These are phyloP conservation scores for Colletotrichum sp. DNA, from an alignment of 2,329 filamentous ascomycete species.

Conservation along the genomic window DNA sequence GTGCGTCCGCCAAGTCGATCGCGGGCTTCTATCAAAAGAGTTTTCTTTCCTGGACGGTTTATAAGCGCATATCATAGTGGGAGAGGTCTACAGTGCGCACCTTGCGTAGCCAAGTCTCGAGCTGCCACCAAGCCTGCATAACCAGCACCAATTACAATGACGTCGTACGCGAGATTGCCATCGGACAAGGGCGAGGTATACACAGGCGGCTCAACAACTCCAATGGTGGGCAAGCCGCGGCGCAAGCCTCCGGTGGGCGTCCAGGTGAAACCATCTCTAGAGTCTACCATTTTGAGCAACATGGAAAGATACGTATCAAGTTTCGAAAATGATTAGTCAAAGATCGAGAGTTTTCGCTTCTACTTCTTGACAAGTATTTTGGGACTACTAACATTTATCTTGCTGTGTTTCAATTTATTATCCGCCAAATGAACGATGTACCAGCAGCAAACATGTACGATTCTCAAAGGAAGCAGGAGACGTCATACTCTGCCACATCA, in stretches of 20 bases:
- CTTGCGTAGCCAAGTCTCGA: constrained; percentile 28
- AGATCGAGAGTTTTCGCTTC: not conserved
- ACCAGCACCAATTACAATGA: constrained; percentile 16
- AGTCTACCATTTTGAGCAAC: not conserved
- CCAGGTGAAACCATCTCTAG: not conserved
- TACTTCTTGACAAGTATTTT: not conserved
- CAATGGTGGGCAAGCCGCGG: not conserved
- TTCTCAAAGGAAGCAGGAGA: not conserved
- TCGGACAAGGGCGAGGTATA: not conserved
- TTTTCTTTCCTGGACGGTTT: constrained; percentile 22
- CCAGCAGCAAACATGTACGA: not conserved
- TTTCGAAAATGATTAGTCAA: not conserved
- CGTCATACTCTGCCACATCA: not conserved
- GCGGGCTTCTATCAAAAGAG: constrained; percentile 42
- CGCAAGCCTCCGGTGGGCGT: not conserved
- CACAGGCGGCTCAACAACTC: not conserved
- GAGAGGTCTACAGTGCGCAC: constrained; percentile 12
- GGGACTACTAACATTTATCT: not conserved
- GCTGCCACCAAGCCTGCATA: constrained; percentile 35
- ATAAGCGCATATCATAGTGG: not conserved
- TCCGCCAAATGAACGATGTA: not conserved
- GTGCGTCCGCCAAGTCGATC: constrained; percentile 46
- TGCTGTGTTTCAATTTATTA: not conserved
- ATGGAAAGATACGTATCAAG: not conserved
- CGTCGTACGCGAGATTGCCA: not conserved